Base-by-base conservation (phyloP, 2,329 filamentous ascomycete genomes). In the Colletotrichum scovillei region DNA sequence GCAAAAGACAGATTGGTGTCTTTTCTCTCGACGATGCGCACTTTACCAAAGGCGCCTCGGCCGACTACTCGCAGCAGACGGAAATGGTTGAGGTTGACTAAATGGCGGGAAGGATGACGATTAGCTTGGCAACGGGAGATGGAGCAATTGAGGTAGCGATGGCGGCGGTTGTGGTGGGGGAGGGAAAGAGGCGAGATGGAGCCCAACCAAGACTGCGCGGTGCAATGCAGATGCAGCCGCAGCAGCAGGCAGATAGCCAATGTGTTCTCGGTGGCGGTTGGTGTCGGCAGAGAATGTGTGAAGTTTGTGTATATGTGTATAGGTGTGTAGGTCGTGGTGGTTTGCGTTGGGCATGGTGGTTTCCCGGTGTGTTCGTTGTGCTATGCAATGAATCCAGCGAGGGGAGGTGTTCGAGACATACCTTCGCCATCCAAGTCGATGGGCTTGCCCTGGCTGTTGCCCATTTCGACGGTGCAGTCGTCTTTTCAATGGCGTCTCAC, bases 61-160 rank as follows among this genome's bases (percentile, higher is more conserved):
- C 97, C 97, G 78, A 99, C 97, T 76, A 99, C 97, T 81, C 97
- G 93, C 76, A 98, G 87, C 69, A 99, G 89, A 77, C 96, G 94
- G 84, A 99, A 99, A 85, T 99, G 97, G 81, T 98, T 98, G 78
- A 99, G 92, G 83, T 96, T 98, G 78, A 98, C 97, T 98, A 78
- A 56, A 63, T 5, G 49, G 30, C 42, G 35, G 19, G 63, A 58
- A 53, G 72, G 38, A 42, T 28, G 65, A 35, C 46, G 53, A 70
- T 67, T 56, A 76, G 65, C 63, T 72, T 62, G 24, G 53, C 35
- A 56, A 24, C 38, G 35, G 12, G 53, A 52, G 35, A 60, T 46
- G 42, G 42, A 46, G 42, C 42, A 46, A 46, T 59, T 11, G 59
- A 24, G 62, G 28, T 24, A 49, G n/a, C 42, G 32, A 22, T 26